Base-by-base conservation (phyloP, 371 early-diverging fungal genomes). In the Syncephalastrum monosporum region DNA sequence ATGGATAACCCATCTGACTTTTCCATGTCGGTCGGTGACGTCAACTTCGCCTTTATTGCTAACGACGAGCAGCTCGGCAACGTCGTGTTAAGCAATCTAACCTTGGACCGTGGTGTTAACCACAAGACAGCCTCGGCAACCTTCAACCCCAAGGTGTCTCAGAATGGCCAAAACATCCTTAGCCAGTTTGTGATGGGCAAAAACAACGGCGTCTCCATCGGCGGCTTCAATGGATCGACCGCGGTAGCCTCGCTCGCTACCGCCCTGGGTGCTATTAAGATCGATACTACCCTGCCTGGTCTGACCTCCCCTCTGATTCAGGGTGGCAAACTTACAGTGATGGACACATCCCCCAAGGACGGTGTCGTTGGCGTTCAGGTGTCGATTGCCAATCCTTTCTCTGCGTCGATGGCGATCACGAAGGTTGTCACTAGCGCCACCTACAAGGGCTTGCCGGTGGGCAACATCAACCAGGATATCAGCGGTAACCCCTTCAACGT, bases 1-100 rank as follows among this genome's bases (percentile, higher is more conserved):
- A 77, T 87, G 76, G 60, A 59, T 53, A 87, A 86, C 63, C 88
- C 86, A 15, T 80, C 82, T 44, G 72, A 68, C 51, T 75, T 86
- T 27, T 69, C 76, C 21, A 86, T 88, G 54, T 49, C 74, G 27
- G 76, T 79, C 25, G 83, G 82, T 50, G 75, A 85, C 57, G 75
- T 83, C 38, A 49, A 52, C 43, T 75, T 84, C 47, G 70, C 64
- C 17, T 63, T 85, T 59, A 43, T 74, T 41, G 77, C 83, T 44
- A 60, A 61, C 16, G 69, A 61, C 42, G 67, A 57, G 16, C 38
- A 58, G 4, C 70, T 85, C 21, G 86, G 86, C 43, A 66, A 69
- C 13, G 83, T 84, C 21, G 61, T 69, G 23, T 65, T 84, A 58
- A 64, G 64, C 29, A 69, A 74, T 53, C 64, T 85, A 33, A 63